Percentiles rank a stretch among this genome's conserved stretches.
phyloP scores from a whole-genome alignment of 805 yeast species.

The Candida golubevii region DNA sequence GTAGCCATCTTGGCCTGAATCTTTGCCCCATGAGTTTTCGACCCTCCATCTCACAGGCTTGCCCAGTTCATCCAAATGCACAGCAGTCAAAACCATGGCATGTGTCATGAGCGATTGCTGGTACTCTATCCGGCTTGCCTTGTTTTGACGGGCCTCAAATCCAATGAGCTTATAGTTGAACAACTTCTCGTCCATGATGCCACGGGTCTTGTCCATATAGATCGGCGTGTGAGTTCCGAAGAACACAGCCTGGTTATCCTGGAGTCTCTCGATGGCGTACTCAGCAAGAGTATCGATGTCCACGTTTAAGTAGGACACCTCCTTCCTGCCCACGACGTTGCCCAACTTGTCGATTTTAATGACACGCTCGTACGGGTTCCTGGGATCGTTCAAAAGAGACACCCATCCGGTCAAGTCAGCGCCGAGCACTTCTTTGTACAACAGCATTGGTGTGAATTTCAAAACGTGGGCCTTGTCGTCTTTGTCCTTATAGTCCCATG shows the following conservation, averaged over 20 bases:
- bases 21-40: slow-evolving; percentile 76
- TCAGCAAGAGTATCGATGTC: slow-evolving; percentile 13
- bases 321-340: slow-evolving; percentile 17
- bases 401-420: slow-evolving; percentile 16
- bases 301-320: slow-evolving; percentile 19
- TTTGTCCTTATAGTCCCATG: slow-evolving; percentile 18
- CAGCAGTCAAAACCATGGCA: slow-evolving; percentile 20
- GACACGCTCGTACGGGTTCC: slow-evolving; percentile 16
- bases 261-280: slow-evolving; percentile 15
- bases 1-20: slow-evolving; percentile 62
- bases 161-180: slow-evolving; percentile 16
- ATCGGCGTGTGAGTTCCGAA: slow-evolving; percentile 21
- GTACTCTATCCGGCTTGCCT: slow-evolving; percentile 18
- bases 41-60: slow-evolving; percentile 66
- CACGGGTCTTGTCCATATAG: slow-evolving; percentile 20
- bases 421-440: slow-evolving; percentile 16
- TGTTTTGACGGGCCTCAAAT: slow-evolving; percentile 13
- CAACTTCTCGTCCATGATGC: slow-evolving; percentile 18
- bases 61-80: slow-evolving; percentile 31
- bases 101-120: slow-evolving; percentile 22
- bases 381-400: slow-evolving; percentile 20
- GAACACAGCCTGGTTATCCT: slow-evolving; percentile 17
- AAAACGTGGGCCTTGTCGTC: slow-evolving; percentile 12
- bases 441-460: slow-evolving; percentile 17
- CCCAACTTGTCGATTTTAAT: slow-evolving; percentile 18